phyloP scores from a whole-genome alignment of 345 rosid genomes.

The Excoecaria cochinchinensis region DNA sequence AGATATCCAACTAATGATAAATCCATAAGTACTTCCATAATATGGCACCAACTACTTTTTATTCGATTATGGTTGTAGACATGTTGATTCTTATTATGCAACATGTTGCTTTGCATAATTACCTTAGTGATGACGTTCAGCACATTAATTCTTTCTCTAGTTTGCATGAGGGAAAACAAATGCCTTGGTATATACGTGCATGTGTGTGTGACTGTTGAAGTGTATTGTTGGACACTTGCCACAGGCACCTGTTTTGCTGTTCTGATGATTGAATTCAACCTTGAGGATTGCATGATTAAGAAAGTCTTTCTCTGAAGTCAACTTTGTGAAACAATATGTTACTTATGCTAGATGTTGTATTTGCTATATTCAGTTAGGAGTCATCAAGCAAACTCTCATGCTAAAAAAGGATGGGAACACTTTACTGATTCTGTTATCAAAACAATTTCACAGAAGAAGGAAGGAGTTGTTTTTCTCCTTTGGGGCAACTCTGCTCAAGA shows the following conservation, averaged over 20 bases:
- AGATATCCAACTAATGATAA: not conserved
- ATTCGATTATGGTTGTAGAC: not conserved
- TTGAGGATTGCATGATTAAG: not conserved
- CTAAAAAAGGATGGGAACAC: conserved; percentile 98
- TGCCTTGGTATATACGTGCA: not conserved
- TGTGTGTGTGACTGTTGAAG: not conserved
- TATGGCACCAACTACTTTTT: not conserved
- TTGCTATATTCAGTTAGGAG: conserved; percentile 56
- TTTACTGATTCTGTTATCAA: conserved; percentile 87
- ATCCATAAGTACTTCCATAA: not conserved
- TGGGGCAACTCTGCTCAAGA: conserved; percentile 95
- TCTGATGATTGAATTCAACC: not conserved
- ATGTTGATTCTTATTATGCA: not conserved
- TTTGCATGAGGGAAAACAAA: not conserved
- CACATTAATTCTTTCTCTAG: not conserved
- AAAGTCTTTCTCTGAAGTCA: not conserved
- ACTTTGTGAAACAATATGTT: not conserved
- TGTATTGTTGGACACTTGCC: not conserved
- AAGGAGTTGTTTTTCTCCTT: conserved; percentile 91
- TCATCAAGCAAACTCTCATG: conserved; percentile 91
- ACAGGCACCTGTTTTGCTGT: not conserved
- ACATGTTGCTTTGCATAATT: not conserved
- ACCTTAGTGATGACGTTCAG: not conserved
- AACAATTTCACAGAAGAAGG: conserved; percentile 70
- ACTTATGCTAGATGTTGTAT: not conserved